phyloP scores from a whole-genome alignment of 2,329 filamentous ascomycete genomes.

The Alternaria sp. region DNA sequence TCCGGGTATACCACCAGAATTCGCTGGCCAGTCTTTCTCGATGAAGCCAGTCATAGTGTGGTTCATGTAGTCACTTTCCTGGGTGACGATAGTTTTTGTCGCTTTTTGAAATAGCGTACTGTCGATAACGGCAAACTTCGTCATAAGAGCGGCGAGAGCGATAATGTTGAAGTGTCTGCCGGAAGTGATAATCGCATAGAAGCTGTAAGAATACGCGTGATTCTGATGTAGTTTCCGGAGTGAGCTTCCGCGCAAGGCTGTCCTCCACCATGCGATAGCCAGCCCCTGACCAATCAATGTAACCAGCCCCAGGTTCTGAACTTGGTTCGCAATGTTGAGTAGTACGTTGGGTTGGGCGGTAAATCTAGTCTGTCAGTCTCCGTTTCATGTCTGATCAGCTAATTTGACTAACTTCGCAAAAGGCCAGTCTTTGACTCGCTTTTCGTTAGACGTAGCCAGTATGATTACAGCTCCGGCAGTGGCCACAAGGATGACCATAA shows the following conservation, averaged over 20 bases:
- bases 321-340: constrained; percentile 37
- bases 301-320: constrained; percentile 33
- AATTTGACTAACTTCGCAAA: background rate
- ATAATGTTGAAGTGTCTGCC: constrained; percentile 34
- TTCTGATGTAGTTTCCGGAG: constrained; percentile 29
- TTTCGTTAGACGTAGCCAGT: background rate
- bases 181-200: constrained; percentile 32
- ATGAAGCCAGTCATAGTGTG: constrained; percentile 30
- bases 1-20: constrained; percentile 31
- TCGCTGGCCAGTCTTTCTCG: constrained; percentile 24
- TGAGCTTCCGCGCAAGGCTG: constrained; percentile 31
- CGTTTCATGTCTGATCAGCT: constrained; percentile 10
- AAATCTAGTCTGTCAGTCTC: background rate
- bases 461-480: constrained; percentile 27
- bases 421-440: background rate
- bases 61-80: constrained; percentile 29
- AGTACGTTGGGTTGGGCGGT: constrained; percentile 36
- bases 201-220: constrained; percentile 37
- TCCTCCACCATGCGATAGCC: constrained; percentile 40
- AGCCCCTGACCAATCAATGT: constrained; percentile 34
- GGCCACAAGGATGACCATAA: constrained; percentile 27
- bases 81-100: background rate
- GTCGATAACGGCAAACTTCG: constrained; percentile 37
- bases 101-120: constrained; percentile 22
- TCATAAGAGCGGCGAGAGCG: constrained; percentile 36